Conservation (phyloP, 139 green algal species). For the Chloropicon primus region DNA sequence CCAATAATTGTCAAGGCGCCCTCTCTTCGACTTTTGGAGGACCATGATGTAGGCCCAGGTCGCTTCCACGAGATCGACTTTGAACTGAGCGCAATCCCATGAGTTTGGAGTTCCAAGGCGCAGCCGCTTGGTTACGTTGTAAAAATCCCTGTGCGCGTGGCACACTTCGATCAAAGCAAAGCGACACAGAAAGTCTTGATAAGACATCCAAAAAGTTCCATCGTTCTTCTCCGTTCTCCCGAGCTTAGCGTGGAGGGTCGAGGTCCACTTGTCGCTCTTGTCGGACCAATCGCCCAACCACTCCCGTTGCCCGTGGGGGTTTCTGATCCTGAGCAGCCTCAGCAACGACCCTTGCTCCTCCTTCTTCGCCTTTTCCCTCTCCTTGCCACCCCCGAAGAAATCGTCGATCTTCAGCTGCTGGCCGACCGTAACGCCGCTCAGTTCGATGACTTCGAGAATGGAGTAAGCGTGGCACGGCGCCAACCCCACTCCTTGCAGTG, state of each 20-base stretch:
- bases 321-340: conserved; percentile 11
- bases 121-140: neutral
- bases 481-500: neutral
- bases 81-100: neutral
- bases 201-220: conserved; percentile 19
- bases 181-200: conserved; percentile 3
- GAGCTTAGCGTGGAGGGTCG: neutral
- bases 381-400: conserved; percentile 1
- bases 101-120: neutral
- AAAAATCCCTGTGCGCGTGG: neutral
- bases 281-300: conserved; percentile 14
- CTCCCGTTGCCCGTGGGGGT: conserved; percentile 12
- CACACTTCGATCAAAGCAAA: conserved; percentile 18
- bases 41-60: neutral
- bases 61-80: neutral
- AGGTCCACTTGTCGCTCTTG: neutral
- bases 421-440: conserved; percentile 3
- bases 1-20: neutral
- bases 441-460: conserved; percentile 9
- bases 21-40: neutral
- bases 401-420: conserved; percentile 5
- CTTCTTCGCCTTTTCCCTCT: neutral
- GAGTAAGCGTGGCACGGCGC: conserved; percentile 15
- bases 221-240: conserved; percentile 10
- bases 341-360: neutral